phyloP scores from a whole-genome alignment of 148 eudicot genomes.

The Fallopia convolvulus region DNA sequence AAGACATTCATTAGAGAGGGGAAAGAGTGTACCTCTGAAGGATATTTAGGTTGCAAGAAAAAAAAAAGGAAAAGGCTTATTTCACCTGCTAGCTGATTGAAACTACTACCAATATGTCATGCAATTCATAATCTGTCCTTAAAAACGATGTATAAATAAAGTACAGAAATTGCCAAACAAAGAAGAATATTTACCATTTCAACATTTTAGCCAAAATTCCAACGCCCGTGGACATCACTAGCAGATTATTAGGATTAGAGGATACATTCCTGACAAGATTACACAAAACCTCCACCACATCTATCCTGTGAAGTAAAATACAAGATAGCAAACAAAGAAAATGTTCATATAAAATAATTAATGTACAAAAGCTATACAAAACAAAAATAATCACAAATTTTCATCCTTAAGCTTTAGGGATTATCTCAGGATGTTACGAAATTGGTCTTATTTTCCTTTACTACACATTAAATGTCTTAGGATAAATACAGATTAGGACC shows the following conservation, averaged over 20 bases:
- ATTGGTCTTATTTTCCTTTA: background rate
- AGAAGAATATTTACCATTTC: conserved; percentile 48
- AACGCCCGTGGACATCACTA: conserved; percentile 68
- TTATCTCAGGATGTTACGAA: background rate
- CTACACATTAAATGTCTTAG: background rate
- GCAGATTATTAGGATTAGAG: conserved; percentile 39
- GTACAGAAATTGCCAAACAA: background rate
- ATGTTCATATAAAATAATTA: background rate
- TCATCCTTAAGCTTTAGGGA: background rate
- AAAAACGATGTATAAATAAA: background rate
- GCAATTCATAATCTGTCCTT: background rate
- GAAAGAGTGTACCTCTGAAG: background rate
- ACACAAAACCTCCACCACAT: conserved; percentile 75
- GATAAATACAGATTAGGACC: background rate
- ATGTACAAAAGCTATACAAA: background rate
- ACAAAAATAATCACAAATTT: background rate
- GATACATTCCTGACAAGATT: conserved; percentile 53
- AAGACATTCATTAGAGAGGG: background rate
- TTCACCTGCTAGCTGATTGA: background rate
- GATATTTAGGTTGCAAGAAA: background rate
- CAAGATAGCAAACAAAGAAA: conserved; percentile 11
- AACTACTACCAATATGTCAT: background rate
- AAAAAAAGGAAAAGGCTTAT: background rate
- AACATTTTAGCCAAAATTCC: conserved; percentile 73
- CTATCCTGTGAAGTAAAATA: conserved; percentile 38